A percentile compares a stretch with the other conserved stretches of the same genome.
Evolutionary conservation across 2,329 filamentous ascomycete species (phyloP).

Genomic region (Fusarium napiforme): DNA sequence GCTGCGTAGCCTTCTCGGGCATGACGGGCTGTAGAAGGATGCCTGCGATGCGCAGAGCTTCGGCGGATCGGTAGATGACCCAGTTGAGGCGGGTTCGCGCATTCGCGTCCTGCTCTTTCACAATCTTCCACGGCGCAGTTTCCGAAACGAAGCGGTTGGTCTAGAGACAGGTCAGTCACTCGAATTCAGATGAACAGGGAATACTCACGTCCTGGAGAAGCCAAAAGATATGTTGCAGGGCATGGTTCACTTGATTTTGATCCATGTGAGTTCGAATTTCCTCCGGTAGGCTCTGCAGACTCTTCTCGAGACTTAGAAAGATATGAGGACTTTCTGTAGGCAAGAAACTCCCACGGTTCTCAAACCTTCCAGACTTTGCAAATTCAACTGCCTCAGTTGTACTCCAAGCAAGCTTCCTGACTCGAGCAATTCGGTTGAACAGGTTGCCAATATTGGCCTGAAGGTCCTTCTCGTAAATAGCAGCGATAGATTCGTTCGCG

Average conservation of each 20-base stretch:
- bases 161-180: slow-evolving; percentile 41
- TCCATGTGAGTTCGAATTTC: slow-evolving; percentile 67
- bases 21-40: slow-evolving; percentile 94
- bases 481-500: slow-evolving; percentile 79
- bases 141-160: slow-evolving; percentile 64
- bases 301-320: slow-evolving; percentile 45
- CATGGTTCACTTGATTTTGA: slow-evolving; percentile 70
- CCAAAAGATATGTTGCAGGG: slow-evolving; percentile 72
- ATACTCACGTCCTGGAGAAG: slow-evolving; percentile 66
- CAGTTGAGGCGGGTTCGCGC: slow-evolving; percentile 60
- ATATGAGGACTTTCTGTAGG: background rate
- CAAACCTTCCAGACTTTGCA: slow-evolving; percentile 44
- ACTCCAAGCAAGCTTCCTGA: slow-evolving; percentile 71
- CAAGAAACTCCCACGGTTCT: background rate
- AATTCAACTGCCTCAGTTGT: slow-evolving; percentile 66
- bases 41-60: slow-evolving; percentile 80
- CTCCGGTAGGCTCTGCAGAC: slow-evolving; percentile 42
- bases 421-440: slow-evolving; percentile 73
- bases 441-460: slow-evolving; percentile 85
- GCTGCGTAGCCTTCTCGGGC: slow-evolving; percentile 76
- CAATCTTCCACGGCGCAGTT: slow-evolving; percentile 74
- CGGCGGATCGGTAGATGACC: slow-evolving; percentile 76
- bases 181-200: background rate
- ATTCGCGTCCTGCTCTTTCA: slow-evolving; percentile 50
- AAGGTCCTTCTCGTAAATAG: slow-evolving; percentile 82